Evolutionary conservation across 768 basidiomycete genomes (phyloP).

Genomic region (Pisolithus marmoratus): DNA sequence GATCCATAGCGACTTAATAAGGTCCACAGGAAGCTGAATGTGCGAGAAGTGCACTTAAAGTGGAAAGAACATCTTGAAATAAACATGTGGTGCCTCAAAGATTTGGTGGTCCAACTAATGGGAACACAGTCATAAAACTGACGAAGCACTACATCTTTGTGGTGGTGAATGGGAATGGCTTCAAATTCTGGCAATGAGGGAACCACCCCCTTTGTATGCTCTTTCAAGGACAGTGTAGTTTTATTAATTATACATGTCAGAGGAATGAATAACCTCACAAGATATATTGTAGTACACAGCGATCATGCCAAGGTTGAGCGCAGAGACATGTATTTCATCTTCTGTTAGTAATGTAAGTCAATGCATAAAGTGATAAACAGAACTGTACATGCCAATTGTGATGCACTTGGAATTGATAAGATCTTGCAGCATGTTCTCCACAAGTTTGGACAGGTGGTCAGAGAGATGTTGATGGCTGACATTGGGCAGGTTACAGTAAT

Average conservation of each 20-base stretch:
- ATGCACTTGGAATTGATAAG: constrained; percentile 95
- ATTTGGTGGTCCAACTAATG: constrained; percentile 78
- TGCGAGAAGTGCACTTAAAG: constrained; percentile 97
- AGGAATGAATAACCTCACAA: constrained; percentile 41
- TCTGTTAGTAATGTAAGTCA: constrained; percentile 30
- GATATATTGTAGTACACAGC: constrained; percentile 95
- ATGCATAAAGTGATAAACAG: background rate
- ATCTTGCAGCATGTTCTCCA: constrained; percentile 88
- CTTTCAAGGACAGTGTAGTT: constrained; percentile 80
- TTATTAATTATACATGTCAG: background rate
- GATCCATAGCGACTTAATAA: constrained; percentile 93
- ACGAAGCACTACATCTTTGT: constrained; percentile 79
- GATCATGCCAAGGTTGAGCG: constrained; percentile 97
- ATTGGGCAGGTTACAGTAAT: constrained; percentile 91
- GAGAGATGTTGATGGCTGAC: constrained; percentile 94
- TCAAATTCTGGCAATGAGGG: constrained; percentile 98
- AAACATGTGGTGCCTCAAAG: constrained; percentile 93
- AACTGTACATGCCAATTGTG: constrained; percentile 54
- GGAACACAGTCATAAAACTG: constrained; percentile 95
- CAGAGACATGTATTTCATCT: constrained; percentile 90
- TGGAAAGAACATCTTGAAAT: constrained; percentile 96
- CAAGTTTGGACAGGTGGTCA: constrained; percentile 92
- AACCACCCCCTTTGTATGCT: constrained; percentile 96
- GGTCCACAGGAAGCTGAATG: constrained; percentile 85
- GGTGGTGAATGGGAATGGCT: constrained; percentile 86